Evolutionary conservation across 805 yeast genomes (phyloP).

Genomic region (Sungouiella thailandica): DNA sequence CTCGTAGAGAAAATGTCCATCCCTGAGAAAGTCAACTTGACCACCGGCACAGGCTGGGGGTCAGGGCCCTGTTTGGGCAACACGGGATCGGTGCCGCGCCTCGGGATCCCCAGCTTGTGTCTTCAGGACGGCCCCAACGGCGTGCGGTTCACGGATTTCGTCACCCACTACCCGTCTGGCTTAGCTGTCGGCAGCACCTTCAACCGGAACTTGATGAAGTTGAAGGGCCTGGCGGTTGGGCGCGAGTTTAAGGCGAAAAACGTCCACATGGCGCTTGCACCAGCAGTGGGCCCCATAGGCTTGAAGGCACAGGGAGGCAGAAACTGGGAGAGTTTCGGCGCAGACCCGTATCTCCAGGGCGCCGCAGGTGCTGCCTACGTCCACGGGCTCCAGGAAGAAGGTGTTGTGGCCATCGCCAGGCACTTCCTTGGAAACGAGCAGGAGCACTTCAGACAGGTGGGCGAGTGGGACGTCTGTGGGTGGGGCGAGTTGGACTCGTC

Average conservation of each 20-base stretch:
- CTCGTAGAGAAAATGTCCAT: constrained; percentile 53
- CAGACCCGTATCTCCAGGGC: constrained; percentile 60
- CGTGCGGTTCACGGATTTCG: constrained; percentile 51
- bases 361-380: constrained; percentile 48
- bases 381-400: constrained; percentile 53
- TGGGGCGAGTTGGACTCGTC: constrained; percentile 36
- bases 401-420: constrained; percentile 52
- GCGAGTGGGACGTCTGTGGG: constrained; percentile 49
- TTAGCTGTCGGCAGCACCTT: constrained; percentile 56
- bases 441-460: constrained; percentile 52
- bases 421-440: constrained; percentile 61
- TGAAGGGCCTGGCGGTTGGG: constrained; percentile 55
- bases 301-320: constrained; percentile 60
- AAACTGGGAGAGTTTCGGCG: constrained; percentile 60
- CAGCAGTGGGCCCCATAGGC: constrained; percentile 58
- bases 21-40: constrained; percentile 55
- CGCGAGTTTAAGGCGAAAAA: constrained; percentile 51
- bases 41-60: constrained; percentile 63
- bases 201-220: constrained; percentile 45
- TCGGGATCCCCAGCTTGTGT: constrained; percentile 51
- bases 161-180: constrained; percentile 55
- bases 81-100: constrained; percentile 52
- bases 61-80: constrained; percentile 60
- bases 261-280: constrained; percentile 52
- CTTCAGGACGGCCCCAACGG: constrained; percentile 64